Conservation (phyloP, 2,329 filamentous ascomycete species). For the Chrysoporthe puriensis region DNA sequence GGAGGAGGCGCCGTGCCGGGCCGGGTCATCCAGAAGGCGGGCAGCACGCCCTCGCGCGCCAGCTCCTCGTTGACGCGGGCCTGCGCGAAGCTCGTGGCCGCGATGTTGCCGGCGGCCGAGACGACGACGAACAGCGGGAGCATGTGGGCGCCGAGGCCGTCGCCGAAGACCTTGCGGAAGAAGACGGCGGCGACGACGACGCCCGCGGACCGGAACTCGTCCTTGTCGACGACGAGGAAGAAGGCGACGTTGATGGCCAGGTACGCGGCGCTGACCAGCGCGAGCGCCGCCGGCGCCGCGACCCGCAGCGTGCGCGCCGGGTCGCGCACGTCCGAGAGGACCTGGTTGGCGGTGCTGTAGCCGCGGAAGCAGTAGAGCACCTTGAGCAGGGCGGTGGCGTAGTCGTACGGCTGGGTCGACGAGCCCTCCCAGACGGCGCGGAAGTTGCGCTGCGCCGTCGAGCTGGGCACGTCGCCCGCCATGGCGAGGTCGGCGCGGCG, state of each 20-base stretch:
- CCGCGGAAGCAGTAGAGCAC: constrained; percentile 60
- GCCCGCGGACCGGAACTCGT: constrained; percentile 57
- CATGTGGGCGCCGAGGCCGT: constrained; percentile 45
- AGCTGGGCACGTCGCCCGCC: constrained; percentile 32
- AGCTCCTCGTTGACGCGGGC: constrained; percentile 53
- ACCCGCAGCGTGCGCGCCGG: constrained; percentile 61
- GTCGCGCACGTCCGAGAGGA: constrained; percentile 59
- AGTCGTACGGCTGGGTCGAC: constrained; percentile 46
- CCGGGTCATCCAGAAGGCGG: constrained; percentile 42
- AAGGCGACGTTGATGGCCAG: constrained; percentile 63
- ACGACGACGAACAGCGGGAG: constrained; percentile 51
- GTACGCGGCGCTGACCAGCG: constrained; percentile 58
- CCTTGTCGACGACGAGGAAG: constrained; percentile 60
- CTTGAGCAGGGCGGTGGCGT: constrained; percentile 57
- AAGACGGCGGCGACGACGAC: constrained; percentile 60
- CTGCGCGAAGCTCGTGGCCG: constrained; percentile 52
- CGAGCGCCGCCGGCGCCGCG: constrained; percentile 58
- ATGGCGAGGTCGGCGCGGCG: constrained; percentile 33
- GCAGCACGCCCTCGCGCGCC: constrained; percentile 50
- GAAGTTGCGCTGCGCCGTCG: constrained; percentile 46
- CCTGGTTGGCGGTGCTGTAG: constrained; percentile 59
- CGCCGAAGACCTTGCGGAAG: constrained; percentile 59
- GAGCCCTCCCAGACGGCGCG: constrained; percentile 44
- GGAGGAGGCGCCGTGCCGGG: constrained; percentile 8
- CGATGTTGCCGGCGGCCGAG: constrained; percentile 52